Base-by-base conservation (phyloP, 129 eudicot genomes). In the Pseudognaphalium luteoalbum region DNA sequence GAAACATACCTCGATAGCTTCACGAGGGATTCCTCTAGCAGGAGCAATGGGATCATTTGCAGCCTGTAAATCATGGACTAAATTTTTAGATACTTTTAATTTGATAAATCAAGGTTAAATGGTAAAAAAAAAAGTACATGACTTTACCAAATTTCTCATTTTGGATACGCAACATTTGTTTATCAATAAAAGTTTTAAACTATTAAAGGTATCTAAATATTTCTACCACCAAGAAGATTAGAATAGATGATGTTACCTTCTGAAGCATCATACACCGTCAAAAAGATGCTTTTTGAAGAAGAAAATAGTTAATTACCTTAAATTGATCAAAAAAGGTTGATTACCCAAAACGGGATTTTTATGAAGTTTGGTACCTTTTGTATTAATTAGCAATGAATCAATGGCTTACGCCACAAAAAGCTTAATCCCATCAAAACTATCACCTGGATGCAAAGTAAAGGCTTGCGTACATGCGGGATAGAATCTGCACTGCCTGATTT, bases 31-130 rank as follows among this genome's bases (percentile, higher is more conserved):
- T 72, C 92, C 99, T 76, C 93, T 81, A 64, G 93, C 87, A 25
- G 99, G 97, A 74, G 99, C 99, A 77, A 94, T 94, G 16, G 97
- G 96, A 81, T 94, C 98, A 78, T 94, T 94, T 78, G 77, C 97
- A 70, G 99, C 99, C 97, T 93, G 90, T 66, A 81, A 79, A 77
- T 62, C 71, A 80, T 58, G 65, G 62, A 3, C 33, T 54, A 59
- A n/a, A 12, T 33, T 33, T 72, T 54, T 33, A 37, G 12, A n/a
- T 54, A 58, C 33, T 28, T 68, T 44, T 22, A 58, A 25, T 37
- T 14, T 8, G 68, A 34, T 1, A 32, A 29, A 71, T 30, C 10
- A 8, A 21, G 0, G 16, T 30, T 41, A 28, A 29, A 51, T 17
- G 47, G 20, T n/a, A 20, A 3, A 63, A 35, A 3, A 63, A 9